Conservation (phyloP, 2,329 filamentous ascomycete genomes). For the Curvularia verruculosa region DNA sequence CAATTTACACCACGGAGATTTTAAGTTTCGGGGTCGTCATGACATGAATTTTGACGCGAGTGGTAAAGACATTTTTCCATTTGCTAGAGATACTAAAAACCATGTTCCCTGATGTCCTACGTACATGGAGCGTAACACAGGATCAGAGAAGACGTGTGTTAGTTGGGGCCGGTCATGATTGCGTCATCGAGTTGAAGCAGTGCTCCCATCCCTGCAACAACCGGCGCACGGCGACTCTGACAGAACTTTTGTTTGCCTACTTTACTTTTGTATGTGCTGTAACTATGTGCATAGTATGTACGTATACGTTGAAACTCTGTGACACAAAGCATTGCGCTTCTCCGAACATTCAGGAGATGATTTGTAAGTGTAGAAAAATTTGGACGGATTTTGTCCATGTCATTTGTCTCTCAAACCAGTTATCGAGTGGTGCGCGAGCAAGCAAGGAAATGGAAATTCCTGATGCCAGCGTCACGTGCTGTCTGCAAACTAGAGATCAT, state of each 20-base stretch:
- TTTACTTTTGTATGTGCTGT: too few species aligned
- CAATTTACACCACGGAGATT: neutral
- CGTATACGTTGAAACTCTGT: neutral
- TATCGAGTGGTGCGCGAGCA: neutral
- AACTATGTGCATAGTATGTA: neutral
- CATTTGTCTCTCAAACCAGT: neutral
- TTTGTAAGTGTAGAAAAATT: neutral
- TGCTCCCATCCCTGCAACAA: neutral
- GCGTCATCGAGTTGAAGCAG: neutral
- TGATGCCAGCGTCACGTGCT: neutral
- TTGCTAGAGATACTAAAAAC: neutral
- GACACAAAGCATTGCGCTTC: neutral
- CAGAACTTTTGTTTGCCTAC: neutral
- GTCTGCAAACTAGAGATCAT: neutral
- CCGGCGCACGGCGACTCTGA: neutral
- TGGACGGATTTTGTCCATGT: neutral
- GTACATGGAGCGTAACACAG: neutral
- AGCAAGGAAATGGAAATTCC: neutral
- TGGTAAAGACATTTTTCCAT: neutral
- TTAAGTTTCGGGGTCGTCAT: neutral
- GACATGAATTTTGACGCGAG: neutral
- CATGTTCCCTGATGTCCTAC: neutral
- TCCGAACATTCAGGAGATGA: neutral
- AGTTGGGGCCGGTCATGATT: neutral
- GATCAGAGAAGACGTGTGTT: neutral